Evolutionary conservation across 352 stramenopile genomes (phyloP).

Genomic region (Pythium scleroteichum): DNA sequence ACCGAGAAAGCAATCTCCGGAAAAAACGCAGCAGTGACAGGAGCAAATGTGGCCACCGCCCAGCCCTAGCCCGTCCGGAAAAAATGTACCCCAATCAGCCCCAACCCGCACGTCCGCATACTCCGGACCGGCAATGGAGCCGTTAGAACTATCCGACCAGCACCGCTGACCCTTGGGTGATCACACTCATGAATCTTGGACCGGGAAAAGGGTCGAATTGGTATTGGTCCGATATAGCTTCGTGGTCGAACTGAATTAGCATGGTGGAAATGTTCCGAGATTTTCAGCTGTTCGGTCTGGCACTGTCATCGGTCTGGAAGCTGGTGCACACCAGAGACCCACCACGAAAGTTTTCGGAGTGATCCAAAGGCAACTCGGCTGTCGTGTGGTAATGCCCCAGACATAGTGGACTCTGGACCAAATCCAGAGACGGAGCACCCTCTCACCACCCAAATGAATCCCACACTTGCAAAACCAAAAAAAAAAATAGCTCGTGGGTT

Average conservation of each 20-base stretch:
- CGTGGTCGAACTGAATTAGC: slow-evolving; percentile 16
- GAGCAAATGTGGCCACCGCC: too few relatives aligned
- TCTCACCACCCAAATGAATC: slow-evolving; percentile 1
- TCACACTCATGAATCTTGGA: not conserved
- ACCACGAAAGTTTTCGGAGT: too few relatives aligned
- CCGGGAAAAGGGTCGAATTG: not conserved
- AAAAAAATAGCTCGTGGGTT: not conserved
- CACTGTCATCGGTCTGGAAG: too few relatives aligned
- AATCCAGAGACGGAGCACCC: slow-evolving; percentile 3
- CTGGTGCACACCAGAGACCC: too few relatives aligned
- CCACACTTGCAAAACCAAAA: not conserved
- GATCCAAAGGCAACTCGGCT: not conserved
- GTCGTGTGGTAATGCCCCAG: not conserved
- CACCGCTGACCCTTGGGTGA: not conserved
- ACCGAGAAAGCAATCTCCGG: slow-evolving; percentile 14
- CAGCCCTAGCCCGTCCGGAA: slow-evolving; percentile 1
- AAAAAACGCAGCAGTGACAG: slow-evolving; percentile 17
- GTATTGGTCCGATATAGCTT: slow-evolving; percentile 17
- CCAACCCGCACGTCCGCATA: slow-evolving; percentile 7
- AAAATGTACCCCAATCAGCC: slow-evolving; percentile 6
- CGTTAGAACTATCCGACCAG: slow-evolving; percentile 20
- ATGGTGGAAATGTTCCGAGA: slow-evolving; percentile 10
- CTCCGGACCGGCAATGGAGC: not conserved
- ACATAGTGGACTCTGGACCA: not conserved
- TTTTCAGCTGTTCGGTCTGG: slow-evolving; percentile 2